Percentiles rank a stretch among this genome's conserved stretches.
phyloP scores from a whole-genome alignment of 2,329 filamentous ascomycete species.

The Cladophialophora psammophila region DNA sequence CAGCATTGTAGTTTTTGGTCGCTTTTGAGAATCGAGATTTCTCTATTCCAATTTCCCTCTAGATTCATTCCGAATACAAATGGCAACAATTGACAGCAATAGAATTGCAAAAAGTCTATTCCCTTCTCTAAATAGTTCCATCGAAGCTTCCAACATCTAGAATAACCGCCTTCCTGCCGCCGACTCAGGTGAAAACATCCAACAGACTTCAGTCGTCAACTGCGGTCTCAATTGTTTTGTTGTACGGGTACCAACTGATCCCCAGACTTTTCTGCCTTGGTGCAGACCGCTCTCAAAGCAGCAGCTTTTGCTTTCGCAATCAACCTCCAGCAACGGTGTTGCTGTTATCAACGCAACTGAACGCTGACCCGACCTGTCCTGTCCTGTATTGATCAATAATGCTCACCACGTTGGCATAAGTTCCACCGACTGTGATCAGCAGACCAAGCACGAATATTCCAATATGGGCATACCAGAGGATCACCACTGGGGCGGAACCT shows the following conservation, averaged over 20 bases:
- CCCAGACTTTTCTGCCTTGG: background rate
- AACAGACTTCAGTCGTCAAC: background rate
- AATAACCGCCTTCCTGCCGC: background rate
- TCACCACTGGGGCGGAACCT: constrained; percentile 46
- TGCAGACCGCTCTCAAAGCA: background rate
- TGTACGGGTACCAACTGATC: background rate
- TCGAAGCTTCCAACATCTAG: too few species aligned
- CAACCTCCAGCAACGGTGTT: constrained; percentile 20
- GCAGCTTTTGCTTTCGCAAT: background rate
- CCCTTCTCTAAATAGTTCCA: too few species aligned
- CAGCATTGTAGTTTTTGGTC: background rate
- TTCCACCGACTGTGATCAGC: constrained; percentile 58
- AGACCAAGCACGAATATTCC: constrained; percentile 53
- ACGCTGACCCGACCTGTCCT: constrained; percentile 17
- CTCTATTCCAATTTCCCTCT: background rate
- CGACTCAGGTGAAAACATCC: background rate
- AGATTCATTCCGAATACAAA: too few species aligned
- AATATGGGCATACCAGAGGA: constrained; percentile 51
- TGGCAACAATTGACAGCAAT: too few species aligned
- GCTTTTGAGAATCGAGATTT: background rate
- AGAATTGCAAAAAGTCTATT: too few species aligned
- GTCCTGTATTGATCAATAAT: constrained; percentile 21
- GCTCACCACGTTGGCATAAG: constrained; percentile 44
- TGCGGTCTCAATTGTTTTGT: background rate
- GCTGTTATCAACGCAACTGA: constrained; percentile 21